Base-by-base conservation (phyloP, 495 filamentous ascomycete species). In the Penicillium egyptiacum region DNA sequence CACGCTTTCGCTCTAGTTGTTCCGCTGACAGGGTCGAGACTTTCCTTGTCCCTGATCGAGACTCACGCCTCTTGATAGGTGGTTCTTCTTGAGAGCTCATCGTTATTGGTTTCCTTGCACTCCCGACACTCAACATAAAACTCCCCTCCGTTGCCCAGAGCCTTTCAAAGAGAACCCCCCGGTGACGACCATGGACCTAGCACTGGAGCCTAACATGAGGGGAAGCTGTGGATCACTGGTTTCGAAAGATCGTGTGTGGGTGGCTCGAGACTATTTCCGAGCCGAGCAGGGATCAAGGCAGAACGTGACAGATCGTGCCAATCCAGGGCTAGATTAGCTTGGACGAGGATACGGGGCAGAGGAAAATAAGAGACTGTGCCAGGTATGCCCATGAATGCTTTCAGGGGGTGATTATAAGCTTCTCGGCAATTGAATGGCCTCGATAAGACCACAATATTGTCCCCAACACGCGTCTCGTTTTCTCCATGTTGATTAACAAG, bases 1-100 rank as follows among this genome's bases (percentile, higher is more conserved):
- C 82, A 50, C 83, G 78, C 60, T 86, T 86, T 44, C 83, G 74
- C 55, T 86, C 83, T 23, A 86, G 71, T 59, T 86, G 83, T 41
- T 83, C 82, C 23, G 78, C 75, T 5, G 81, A 81, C 48, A 86
- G 69, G 3, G 79, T 78, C 6, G 81, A 76, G 33, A 86, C 83
- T 60, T 80, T 86, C 55, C 84, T 74, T 26, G 82, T 81, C 2
- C 83, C 83, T 16, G 81, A 80, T 57, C 84, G 76, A 22, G 83
- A 81, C 45, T 81, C 78, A 47, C 72, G 66, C 53, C 66, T 74
- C 54, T 68, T 75, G 22, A 57, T 50, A 22, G 61, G 53, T 1
- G 43, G 53, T 3, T 12, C 41, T 4, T 63, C 61, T 28, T 54
- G 55, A 37, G 55, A 59, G 48, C 50, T 60, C 64, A 67, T 67